These are phyloP conservation scores for barley (Hordeum vulgare) DNA, from an alignment of 176 grass and related monocot genomes.

Conservation along the genomic window MorexV3_pseudomolecules_assembly NC_058518.1:499608577-499609076, in stretches of 20 bases:
- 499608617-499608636: slow-evolving; percentile 84
- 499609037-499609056: background rate
- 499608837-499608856: background rate
- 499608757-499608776: slow-evolving; percentile 72
- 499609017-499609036: background rate
- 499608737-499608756: slow-evolving; percentile 97
- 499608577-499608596: background rate
- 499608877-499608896: background rate
- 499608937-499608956: slow-evolving; percentile 23
- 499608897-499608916: background rate
- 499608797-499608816: background rate
- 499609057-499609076: background rate
- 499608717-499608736: slow-evolving; percentile 91
- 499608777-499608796: background rate
- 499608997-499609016: background rate
- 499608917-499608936: background rate
- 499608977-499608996: background rate
- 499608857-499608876: background rate
- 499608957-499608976: no score
- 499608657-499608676: slow-evolving; percentile 90
- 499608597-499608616: slow-evolving; percentile 21
- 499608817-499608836: slow-evolving; percentile 20
- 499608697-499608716: slow-evolving; percentile 84
- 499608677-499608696: slow-evolving; percentile 77
- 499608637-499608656: slow-evolving; percentile 83